Evolutionary conservation across 2,329 filamentous ascomycete genomes (phyloP).

Genomic region (Scolecobasidium constrictum): DNA sequence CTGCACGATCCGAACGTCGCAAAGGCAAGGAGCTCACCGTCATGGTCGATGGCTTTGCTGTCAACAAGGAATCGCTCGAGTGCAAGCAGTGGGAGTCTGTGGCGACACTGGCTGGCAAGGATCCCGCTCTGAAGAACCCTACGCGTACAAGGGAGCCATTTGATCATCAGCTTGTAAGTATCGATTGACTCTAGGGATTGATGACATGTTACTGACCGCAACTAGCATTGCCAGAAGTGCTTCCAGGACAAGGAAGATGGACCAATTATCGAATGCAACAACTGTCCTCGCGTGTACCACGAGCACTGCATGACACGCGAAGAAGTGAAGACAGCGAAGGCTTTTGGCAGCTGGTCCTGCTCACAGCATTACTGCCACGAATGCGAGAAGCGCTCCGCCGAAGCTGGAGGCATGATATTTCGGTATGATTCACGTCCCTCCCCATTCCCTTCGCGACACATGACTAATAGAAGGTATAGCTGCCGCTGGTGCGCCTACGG

Average conservation of each 20-base stretch:
- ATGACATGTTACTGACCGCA: constrained; percentile 32
- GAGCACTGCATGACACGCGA: constrained; percentile 32
- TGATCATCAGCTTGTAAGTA: constrained; percentile 5
- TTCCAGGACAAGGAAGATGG: constrained; percentile 31
- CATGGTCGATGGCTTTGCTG: constrained; percentile 43
- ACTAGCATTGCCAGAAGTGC: constrained; percentile 40
- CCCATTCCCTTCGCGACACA: too few relatives aligned
- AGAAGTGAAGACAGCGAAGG: constrained; percentile 30
- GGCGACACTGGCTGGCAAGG: constrained; percentile 45
- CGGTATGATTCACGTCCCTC: too few relatives aligned
- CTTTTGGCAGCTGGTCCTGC: constrained; percentile 38
- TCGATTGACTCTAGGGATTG: background rate
- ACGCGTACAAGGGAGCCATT: constrained; percentile 37
- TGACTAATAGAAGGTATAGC: too few relatives aligned
- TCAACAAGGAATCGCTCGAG: constrained; percentile 44
- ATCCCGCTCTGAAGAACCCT: constrained; percentile 40
- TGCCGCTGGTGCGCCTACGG: constrained; percentile 45
- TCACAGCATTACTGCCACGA: constrained; percentile 44
- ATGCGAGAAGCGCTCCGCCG: constrained; percentile 40
- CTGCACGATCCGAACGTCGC: constrained; percentile 37
- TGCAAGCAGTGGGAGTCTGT: constrained; percentile 47
- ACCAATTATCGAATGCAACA: constrained; percentile 35
- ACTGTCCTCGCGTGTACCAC: constrained; percentile 47
- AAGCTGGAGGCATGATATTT: constrained; percentile 38
- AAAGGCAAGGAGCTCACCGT: constrained; percentile 48